Evolutionary conservation across 148 eudicot genomes (phyloP).

Genomic region (Chenopodium berlandieri): DNA sequence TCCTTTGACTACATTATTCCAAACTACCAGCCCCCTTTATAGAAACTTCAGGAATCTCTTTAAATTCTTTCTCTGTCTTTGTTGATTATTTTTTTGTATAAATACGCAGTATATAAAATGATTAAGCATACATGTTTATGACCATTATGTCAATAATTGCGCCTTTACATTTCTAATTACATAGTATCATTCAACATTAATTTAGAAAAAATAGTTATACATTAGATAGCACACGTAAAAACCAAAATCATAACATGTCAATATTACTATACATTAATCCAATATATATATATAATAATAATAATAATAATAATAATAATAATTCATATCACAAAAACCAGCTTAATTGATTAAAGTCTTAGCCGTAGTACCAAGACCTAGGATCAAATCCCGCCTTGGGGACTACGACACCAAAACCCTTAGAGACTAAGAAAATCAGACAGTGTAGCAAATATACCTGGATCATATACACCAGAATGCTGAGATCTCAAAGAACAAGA

Average conservation of each 20-base stretch:
- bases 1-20: background rate
- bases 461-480: constrained; percentile 27
- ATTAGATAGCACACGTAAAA: background rate
- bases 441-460: constrained; percentile 20
- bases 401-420: background rate
- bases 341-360: too few relatives aligned
- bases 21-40: background rate
- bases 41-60: background rate
- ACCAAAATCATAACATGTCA: too few relatives aligned
- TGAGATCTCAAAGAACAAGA: constrained; percentile 37
- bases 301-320: background rate
- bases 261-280: background rate
- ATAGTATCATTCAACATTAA: background rate
- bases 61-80: background rate
- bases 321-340: background rate
- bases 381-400: background rate
- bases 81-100: background rate
- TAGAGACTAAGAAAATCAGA: background rate
- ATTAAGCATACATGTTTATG: background rate
- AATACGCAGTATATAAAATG: background rate
- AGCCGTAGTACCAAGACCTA: background rate
- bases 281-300: background rate
- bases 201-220: background rate
- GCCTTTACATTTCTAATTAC: background rate
- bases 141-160: background rate